Base-by-base conservation (phyloP, 768 basidiomycete species). In the Bullera alba region DNA sequence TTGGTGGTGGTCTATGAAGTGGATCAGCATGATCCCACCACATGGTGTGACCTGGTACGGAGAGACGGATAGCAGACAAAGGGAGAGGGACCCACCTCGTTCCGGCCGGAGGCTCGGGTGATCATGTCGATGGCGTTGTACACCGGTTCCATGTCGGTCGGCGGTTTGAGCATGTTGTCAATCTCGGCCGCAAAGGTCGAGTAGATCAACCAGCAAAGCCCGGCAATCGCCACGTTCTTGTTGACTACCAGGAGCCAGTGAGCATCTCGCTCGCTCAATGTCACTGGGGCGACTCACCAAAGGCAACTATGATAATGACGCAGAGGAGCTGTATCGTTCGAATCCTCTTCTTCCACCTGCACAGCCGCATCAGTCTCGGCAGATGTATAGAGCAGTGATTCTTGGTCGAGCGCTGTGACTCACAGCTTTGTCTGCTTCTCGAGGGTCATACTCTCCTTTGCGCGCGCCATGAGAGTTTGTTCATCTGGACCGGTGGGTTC, bases 311-410 rank as follows among this genome's bases (percentile, higher is more conserved):
- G 5, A 65, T 43, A 22, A 65, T 48, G 10, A 56, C 42, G 26
- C 58, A 63, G 23, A 68, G 30, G 22, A 48, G 27, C 46, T 68
- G 59, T 14, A 68, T 51, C 12, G 49, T 42, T 21, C 53, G 46
- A 19, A 64, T 60, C 15, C 66, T 48, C 46, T 65, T 65, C 36
- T 60, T 60, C 66, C 66, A 68, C 52, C 61, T 57, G 48, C 2
- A 14, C 7, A 22, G n/a, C 3, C 15, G 26, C 5, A 2, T 26
- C 17, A 15, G 19, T 15, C 32, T 34, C 32, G 22, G 26, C 17
- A 17, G 42, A 44, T 5, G 25, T 14, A 22, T 44, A 10, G 3
- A 12, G n/a, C 14, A 42, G 12, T 12, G 12, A 29, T 5, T 12
- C 17, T 12, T 27, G 10, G 42, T 25, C 42, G 26, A 17, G 17